Evolutionary conservation across 345 rosid species (phyloP).

Genomic region (Arabidopsis suecica): DNA sequence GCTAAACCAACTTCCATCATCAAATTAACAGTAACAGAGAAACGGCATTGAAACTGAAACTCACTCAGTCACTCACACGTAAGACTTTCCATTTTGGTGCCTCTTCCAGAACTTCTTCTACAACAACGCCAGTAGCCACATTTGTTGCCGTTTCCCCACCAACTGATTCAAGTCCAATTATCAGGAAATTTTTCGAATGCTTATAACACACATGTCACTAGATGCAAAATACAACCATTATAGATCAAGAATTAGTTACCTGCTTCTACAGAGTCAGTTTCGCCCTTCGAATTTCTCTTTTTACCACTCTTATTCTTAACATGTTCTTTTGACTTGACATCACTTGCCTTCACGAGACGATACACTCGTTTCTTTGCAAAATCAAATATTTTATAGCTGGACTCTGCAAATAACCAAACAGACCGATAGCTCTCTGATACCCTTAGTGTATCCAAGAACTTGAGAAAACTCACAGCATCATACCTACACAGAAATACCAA

Average conservation of each 20-base stretch:
- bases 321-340: slow-evolving; percentile 50
- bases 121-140: slow-evolving; percentile 49
- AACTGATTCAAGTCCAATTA: slow-evolving; percentile 44
- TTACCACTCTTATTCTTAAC: slow-evolving; percentile 52
- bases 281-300: slow-evolving; percentile 66
- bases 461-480: slow-evolving; percentile 95
- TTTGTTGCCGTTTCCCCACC: slow-evolving; percentile 48
- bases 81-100: slow-evolving; percentile 99
- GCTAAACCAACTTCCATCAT: slow-evolving; percentile 12
- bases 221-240: slow-evolving; percentile 10
- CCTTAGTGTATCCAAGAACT: slow-evolving; percentile 94
- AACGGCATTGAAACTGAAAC: slow-evolving; percentile 53
- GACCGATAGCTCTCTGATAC: slow-evolving; percentile 98
- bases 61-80: slow-evolving; percentile 91
- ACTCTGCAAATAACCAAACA: slow-evolving; percentile 98
- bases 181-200: not conserved
- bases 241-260: slow-evolving; percentile 22
- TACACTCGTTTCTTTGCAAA: slow-evolving; percentile 95
- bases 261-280: slow-evolving; percentile 42
- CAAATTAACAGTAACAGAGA: slow-evolving; percentile 25
- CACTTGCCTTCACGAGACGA: slow-evolving; percentile 61
- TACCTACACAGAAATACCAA: slow-evolving; percentile 58
- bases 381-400: slow-evolving; percentile 97
- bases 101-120: slow-evolving; percentile 84
- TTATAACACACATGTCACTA: slow-evolving; percentile 3